Evolutionary conservation across 2,329 filamentous ascomycete genomes (phyloP).

Genomic region (Pseudogymnoascus sp.): DNA sequence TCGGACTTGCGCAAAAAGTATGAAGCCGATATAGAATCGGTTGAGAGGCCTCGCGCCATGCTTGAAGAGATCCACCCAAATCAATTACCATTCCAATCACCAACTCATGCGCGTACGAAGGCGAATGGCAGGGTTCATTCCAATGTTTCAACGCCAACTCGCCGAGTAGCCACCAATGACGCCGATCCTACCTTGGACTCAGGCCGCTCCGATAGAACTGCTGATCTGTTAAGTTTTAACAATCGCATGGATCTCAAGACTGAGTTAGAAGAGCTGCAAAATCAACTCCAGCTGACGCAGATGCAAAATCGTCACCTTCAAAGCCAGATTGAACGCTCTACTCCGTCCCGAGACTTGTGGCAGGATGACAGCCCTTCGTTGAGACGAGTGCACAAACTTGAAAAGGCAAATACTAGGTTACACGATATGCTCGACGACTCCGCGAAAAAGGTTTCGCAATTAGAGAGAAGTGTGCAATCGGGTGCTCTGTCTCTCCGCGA

Average conservation of each 20-base stretch:
- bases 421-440: constrained; percentile 96
- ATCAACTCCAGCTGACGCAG: constrained; percentile 85
- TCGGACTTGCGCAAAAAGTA: constrained; percentile 69
- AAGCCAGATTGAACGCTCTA: constrained; percentile 70
- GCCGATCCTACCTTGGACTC: constrained; percentile 60
- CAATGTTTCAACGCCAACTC: constrained; percentile 70
- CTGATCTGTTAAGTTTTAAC: constrained; percentile 77
- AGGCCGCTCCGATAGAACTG: constrained; percentile 74
- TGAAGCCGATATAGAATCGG: constrained; percentile 62
- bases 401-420: constrained; percentile 82
- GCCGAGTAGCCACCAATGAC: constrained; percentile 61
- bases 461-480: constrained; percentile 80
- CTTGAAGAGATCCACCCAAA: constrained; percentile 85
- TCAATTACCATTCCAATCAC: constrained; percentile 69
- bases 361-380: constrained; percentile 73
- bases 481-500: constrained; percentile 86
- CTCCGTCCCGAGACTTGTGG: constrained; percentile 54
- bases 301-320: constrained; percentile 95
- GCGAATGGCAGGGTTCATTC: constrained; percentile 56
- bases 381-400: constrained; percentile 80
- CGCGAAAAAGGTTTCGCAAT: constrained; percentile 78
- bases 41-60: constrained; percentile 58
- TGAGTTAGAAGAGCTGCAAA: constrained; percentile 87
- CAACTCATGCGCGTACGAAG: constrained; percentile 58
- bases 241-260: constrained; percentile 85